Evolutionary conservation across 2,329 filamentous ascomycete species (phyloP).

Genomic region (Coleophoma crateriformis): DNA sequence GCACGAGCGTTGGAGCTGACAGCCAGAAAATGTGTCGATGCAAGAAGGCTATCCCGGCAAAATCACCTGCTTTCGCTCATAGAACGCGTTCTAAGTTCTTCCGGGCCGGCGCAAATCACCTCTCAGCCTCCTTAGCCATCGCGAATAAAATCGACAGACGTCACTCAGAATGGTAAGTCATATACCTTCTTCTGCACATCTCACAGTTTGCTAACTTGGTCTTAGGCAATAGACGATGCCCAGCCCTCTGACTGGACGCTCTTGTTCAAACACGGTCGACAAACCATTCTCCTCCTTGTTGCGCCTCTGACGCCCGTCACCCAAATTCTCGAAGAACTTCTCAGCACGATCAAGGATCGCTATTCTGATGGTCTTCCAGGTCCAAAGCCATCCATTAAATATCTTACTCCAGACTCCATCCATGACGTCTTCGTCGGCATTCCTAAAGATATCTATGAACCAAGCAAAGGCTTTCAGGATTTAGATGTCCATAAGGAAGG

Average conservation of each 20-base stretch:
- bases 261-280: conserved; percentile 66
- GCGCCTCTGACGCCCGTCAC: conserved; percentile 51
- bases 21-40: background rate
- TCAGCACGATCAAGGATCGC: conserved; percentile 50
- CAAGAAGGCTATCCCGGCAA: conserved; percentile 4
- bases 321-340: conserved; percentile 50
- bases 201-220: conserved; percentile 2
- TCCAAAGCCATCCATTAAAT: conserved; percentile 30
- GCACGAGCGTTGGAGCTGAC: conserved; percentile 10
- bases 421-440: conserved; percentile 40
- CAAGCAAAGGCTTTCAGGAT: conserved; percentile 41
- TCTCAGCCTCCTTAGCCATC: background rate
- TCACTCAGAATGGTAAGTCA: background rate
- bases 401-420: conserved; percentile 28
- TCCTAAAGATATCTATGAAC: conserved; percentile 39
- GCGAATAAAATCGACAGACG: too few relatives aligned
- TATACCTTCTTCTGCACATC: background rate
- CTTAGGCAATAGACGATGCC: conserved; percentile 11
- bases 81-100: background rate
- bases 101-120: conserved; percentile 1
- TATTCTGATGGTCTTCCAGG: conserved; percentile 47
- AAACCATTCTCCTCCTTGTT: conserved; percentile 65
- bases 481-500: conserved; percentile 30
- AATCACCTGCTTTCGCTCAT: conserved; percentile 1
- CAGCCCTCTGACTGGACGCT: conserved; percentile 55